Percentiles rank a stretch among this genome's conserved stretches.
Conservation (phyloP, 2,329 filamentous ascomycete species). For the Hansfordia pulvinata region DNA sequence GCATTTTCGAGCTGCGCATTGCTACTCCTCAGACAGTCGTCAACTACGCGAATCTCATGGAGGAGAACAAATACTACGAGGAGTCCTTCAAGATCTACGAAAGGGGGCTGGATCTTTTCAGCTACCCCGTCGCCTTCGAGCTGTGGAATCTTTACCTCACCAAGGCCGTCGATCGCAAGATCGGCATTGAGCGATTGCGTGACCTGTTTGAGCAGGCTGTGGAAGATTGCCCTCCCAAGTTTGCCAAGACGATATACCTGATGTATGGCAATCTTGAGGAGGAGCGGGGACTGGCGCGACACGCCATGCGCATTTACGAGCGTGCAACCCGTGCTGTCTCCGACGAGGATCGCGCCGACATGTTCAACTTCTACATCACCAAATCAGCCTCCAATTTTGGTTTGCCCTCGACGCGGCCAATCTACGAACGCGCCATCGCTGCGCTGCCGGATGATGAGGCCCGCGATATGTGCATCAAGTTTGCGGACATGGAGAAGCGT, state of each 20-base stretch:
- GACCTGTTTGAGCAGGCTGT: slow-evolving; percentile 96
- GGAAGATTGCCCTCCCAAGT: slow-evolving; percentile 87
- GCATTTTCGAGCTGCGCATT: slow-evolving; percentile 95
- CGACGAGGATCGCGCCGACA: slow-evolving; percentile 87
- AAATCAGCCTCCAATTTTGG: slow-evolving; percentile 98
- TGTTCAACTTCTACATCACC: slow-evolving; percentile 99
- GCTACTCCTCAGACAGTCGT: slow-evolving; percentile 96
- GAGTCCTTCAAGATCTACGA: slow-evolving; percentile 98
- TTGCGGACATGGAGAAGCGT: slow-evolving; percentile 89
- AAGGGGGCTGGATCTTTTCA: slow-evolving; percentile 93
- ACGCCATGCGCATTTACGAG: slow-evolving; percentile 99
- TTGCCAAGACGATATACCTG: slow-evolving; percentile 88
- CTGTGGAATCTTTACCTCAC: slow-evolving; percentile 97
- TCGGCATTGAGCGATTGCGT: slow-evolving; percentile 83
- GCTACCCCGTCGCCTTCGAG: slow-evolving; percentile 94
- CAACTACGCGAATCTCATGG: slow-evolving; percentile 91
- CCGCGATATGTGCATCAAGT: slow-evolving; percentile 96
- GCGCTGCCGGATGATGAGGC: slow-evolving; percentile 89
- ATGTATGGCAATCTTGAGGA: slow-evolving; percentile 99
- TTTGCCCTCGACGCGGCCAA: slow-evolving; percentile 81
- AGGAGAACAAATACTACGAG: slow-evolving; percentile 90
- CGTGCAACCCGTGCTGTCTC: slow-evolving; percentile 87
- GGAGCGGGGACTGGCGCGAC: slow-evolving; percentile 82
- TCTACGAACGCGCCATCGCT: slow-evolving; percentile 91
- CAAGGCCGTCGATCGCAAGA: slow-evolving; percentile 92